Conservation (phyloP, 495 filamentous ascomycete genomes). For the Podospora pseudopauciseta region DNA sequence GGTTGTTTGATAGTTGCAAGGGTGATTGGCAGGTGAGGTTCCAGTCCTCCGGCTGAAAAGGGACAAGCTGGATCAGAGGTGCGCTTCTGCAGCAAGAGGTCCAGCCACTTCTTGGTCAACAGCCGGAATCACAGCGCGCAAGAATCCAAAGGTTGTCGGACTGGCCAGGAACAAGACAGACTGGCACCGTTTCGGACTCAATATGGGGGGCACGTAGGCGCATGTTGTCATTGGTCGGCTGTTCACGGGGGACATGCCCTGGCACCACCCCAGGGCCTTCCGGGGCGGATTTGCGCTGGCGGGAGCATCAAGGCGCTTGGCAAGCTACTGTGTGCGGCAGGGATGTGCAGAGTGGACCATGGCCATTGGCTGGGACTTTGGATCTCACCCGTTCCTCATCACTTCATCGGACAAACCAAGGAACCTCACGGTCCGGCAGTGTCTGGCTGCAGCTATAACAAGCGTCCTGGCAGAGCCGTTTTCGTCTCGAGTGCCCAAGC, state of each 20-base stretch:
- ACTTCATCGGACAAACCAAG: conserved; percentile 4
- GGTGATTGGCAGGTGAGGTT: conserved; percentile 8
- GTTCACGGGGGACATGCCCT: conserved; percentile 10
- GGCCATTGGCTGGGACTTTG: conserved; percentile 8
- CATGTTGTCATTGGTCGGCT: conserved; percentile 21
- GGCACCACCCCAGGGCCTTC: conserved; percentile 1
- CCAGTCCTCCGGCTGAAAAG: conserved; percentile 19
- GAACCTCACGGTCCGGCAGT: conserved; percentile 16
- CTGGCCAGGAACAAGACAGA: conserved; percentile 30
- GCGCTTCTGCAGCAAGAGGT: not conserved
- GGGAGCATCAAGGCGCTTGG: conserved; percentile 17
- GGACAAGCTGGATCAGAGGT: not conserved
- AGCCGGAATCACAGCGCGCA: conserved; percentile 26
- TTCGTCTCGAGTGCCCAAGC: not conserved
- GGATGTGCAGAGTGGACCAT: conserved; percentile 3
- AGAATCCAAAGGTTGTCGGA: conserved; percentile 21
- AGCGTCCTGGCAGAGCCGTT: not conserved
- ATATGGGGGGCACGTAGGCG: conserved; percentile 16
- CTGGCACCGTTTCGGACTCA: conserved; percentile 31
- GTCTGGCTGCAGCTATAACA: conserved; percentile 10
- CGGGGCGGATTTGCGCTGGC: conserved; percentile 11
- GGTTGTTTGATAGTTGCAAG: conserved; percentile 1
- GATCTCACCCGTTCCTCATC: conserved; percentile 6
- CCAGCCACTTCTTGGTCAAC: not conserved
- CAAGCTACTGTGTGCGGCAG: conserved; percentile 12